phyloP scores from a whole-genome alignment of 2,329 filamentous ascomycete species.

The Emergomyces africanus region DNA sequence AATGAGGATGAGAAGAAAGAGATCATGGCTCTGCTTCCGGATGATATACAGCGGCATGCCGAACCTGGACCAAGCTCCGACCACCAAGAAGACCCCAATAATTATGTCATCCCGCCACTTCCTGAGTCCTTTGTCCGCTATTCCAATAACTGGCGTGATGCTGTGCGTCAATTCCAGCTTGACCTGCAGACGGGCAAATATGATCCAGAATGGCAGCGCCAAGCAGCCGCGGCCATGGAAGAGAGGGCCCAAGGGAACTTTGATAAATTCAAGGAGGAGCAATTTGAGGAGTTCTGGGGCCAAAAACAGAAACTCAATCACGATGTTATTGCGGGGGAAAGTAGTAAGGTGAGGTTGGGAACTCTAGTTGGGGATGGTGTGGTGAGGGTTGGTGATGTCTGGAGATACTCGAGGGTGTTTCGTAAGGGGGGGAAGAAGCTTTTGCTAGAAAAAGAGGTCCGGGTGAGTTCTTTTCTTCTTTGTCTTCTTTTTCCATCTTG shows the following conservation, averaged over 20 bases:
- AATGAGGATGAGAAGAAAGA: slow-evolving; percentile 30
- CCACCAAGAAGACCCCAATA: slow-evolving; percentile 14
- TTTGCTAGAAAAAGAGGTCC: slow-evolving; percentile 31
- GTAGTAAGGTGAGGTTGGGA: slow-evolving; percentile 27
- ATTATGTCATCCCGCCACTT: slow-evolving; percentile 26
- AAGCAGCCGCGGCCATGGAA: slow-evolving; percentile 41
- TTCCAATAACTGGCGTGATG: slow-evolving; percentile 39
- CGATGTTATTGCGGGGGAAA: slow-evolving; percentile 28
- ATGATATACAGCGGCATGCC: slow-evolving; percentile 28
- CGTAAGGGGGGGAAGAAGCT: slow-evolving; percentile 15
- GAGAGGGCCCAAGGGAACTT: slow-evolving; percentile 42
- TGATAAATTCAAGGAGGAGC: slow-evolving; percentile 42
- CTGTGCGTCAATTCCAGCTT: slow-evolving; percentile 41
- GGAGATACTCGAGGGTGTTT: slow-evolving; percentile 22
- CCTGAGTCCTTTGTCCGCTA: slow-evolving; percentile 31
- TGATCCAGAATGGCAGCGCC: slow-evolving; percentile 43
- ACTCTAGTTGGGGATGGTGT: slow-evolving; percentile 24
- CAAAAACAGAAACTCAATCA: slow-evolving; percentile 35
- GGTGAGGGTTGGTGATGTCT: slow-evolving; percentile 28
- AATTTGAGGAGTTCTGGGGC: slow-evolving; percentile 46
- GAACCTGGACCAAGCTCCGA: slow-evolving; percentile 13
- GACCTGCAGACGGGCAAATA: slow-evolving; percentile 45
- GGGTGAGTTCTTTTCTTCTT: slow-evolving; percentile 17
- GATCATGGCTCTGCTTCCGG: slow-evolving; percentile 28
- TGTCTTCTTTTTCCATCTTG: background rate